phyloP scores from a whole-genome alignment of 176 grass and related monocot genomes.

The Saccharum spontaneum region DNA sequence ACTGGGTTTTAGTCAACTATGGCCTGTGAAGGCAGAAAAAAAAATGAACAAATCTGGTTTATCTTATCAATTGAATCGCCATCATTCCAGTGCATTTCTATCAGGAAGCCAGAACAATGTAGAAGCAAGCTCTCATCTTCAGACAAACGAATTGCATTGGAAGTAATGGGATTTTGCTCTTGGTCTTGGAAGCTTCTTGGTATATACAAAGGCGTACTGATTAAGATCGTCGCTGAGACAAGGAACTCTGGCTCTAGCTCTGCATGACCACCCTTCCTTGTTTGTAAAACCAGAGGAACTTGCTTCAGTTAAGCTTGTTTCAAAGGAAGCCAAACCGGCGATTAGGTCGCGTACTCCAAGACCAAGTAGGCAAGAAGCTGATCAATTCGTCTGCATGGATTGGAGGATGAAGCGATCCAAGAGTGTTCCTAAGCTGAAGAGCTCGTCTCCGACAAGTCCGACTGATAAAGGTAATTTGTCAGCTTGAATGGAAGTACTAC shows the following conservation, averaged over 20 bases:
- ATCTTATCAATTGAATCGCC: not conserved
- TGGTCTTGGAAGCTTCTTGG: conserved; percentile 20
- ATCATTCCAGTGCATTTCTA: not conserved
- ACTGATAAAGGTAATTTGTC: conserved; percentile 37
- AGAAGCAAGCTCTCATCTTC: conserved; percentile 18
- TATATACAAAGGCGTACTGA: not conserved
- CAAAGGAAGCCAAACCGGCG: not conserved
- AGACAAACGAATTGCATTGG: conserved; percentile 31
- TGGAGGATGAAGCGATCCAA: conserved; percentile 42
- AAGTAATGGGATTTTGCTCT: conserved; percentile 8
- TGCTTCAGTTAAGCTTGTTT: not conserved
- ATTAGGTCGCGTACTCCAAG: not conserved
- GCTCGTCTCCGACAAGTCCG: conserved; percentile 33
- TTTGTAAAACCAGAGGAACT: conserved; percentile 21
- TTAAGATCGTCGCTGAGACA: not conserved
- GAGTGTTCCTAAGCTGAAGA: conserved; percentile 53
- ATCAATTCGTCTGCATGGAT: conserved; percentile 23
- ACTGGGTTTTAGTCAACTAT: not conserved
- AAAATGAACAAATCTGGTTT: not conserved
- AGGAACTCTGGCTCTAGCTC: not conserved
- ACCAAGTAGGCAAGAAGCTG: not conserved
- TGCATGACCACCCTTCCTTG: not conserved
- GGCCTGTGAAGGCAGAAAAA: not conserved
- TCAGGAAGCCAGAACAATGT: not conserved
- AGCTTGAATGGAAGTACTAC: not conserved